Base-by-base conservation (phyloP, 805 yeast species). In the Tetrapisispora iriomotensis region DNA sequence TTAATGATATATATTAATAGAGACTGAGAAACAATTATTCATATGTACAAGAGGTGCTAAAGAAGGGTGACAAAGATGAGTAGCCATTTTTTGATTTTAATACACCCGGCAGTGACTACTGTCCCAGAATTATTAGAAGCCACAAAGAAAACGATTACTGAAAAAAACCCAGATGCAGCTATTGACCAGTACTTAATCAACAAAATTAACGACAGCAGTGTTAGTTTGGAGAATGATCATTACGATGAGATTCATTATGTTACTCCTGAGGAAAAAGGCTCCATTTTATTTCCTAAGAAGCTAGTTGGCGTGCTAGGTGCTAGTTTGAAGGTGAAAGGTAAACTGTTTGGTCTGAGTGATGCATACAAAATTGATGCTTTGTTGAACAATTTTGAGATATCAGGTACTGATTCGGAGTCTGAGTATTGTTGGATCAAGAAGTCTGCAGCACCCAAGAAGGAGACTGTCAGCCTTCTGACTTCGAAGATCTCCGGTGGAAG, bases 71-170 rank as follows among this genome's bases (percentile, higher is more conserved):
- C n/a, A n/a, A n/a, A n/a, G n/a, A n/a, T n/a, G n/a, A n/a, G n/a
- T n/a, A n/a, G n/a, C n/a, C n/a, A n/a, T n/a, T n/a, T n/a, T n/a
- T 59, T 78, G 39, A 58, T 79, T 21, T 62, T 79, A 36, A 66
- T 79, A 39, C 86, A 79, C 51, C 86, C 86, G 15, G 79, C 82
- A 7, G 69, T 74, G 35, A 82, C 79, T 10, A 72, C 79, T 0
- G 69, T 71, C 29, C 79, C 77, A 32, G 63, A 56, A 4, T 39
- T 61, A 15, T 74, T 78, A 15, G 68, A 62, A 34, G 28, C 44
- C 1, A 56, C 63, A 29, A 74, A 75, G 55, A 21, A 38, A 5
- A 46, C 60, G 25, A 48, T 53, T 24, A 59, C 66, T 4, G 18
- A 38, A 8, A 37, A 41, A 8, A 56, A 54, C 22, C 2, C 9